Percentiles rank a stretch among this genome's conserved stretches.
Evolutionary conservation across 768 basidiomycete genomes (phyloP).

Genomic region (Termitomyces sp.): DNA sequence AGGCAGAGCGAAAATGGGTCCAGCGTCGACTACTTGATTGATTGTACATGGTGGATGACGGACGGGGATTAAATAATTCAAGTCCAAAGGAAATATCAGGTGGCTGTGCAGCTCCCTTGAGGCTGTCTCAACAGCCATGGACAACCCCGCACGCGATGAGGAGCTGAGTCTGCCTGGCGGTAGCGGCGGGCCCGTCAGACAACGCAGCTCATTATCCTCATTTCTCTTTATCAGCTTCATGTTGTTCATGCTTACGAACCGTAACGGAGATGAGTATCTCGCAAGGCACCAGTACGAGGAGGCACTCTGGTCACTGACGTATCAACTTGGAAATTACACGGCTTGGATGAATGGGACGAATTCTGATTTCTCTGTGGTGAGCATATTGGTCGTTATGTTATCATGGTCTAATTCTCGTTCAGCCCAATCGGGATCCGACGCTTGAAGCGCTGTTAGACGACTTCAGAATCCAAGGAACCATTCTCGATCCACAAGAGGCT

Average conservation of each 20-base stretch:
- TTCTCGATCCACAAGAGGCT: conserved; percentile 35
- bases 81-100: background rate
- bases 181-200: conserved; percentile 28
- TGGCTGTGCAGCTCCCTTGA: conserved; percentile 8
- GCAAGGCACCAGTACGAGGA: conserved; percentile 63
- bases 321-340: conserved; percentile 67
- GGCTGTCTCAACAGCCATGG: conserved; percentile 19
- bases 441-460: conserved; percentile 41
- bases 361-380: conserved; percentile 61
- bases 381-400: background rate
- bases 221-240: conserved; percentile 71
- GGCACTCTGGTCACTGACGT: conserved; percentile 47
- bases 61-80: background rate
- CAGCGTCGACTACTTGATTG: conserved; percentile 47
- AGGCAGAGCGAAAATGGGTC: conserved; percentile 50
- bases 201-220: conserved; percentile 60
- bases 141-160: conserved; percentile 26
- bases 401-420: conserved; percentile 2
- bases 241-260: conserved; percentile 75
- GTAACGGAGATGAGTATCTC: conserved; percentile 61
- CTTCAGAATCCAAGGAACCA: conserved; percentile 38
- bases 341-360: conserved; percentile 67
- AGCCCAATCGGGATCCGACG: conserved; percentile 44
- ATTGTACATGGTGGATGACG: conserved; percentile 28
- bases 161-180: conserved; percentile 30